Percentiles rank a stretch among this genome's conserved stretches.
Evolutionary conservation across 495 filamentous ascomycete species (phyloP).

Genomic region (Penicillium egyptiacum): DNA sequence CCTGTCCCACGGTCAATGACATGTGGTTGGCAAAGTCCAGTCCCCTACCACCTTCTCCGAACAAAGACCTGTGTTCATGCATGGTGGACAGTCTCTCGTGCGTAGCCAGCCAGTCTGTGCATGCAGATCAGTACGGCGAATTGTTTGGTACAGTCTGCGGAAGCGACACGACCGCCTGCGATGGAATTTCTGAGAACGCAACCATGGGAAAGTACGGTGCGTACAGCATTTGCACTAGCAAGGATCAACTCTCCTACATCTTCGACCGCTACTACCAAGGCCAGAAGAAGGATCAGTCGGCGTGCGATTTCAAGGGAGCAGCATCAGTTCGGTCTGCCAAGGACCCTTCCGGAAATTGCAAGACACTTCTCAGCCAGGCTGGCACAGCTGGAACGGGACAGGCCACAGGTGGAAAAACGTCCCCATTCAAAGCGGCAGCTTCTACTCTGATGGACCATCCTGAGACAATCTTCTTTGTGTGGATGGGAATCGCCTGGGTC

Average conservation of each 20-base stretch:
- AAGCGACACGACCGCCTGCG: conserved; percentile 53
- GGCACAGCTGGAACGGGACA: conserved; percentile 60
- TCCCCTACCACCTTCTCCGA: conserved; percentile 76
- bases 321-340: conserved; percentile 53
- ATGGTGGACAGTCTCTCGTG: conserved; percentile 72
- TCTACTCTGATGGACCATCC: too few relatives aligned
- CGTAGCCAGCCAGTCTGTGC: conserved; percentile 52
- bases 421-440: conserved; percentile 24
- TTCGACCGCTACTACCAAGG: conserved; percentile 75
- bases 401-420: conserved; percentile 32
- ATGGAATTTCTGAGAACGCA: conserved; percentile 68
- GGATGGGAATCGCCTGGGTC: too few relatives aligned
- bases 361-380: conserved; percentile 55
- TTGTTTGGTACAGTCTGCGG: conserved; percentile 79
- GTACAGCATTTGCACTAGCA: conserved; percentile 77
- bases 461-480: too few relatives aligned
- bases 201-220: conserved; percentile 76
- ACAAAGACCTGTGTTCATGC: conserved; percentile 75
- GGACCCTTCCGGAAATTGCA: conserved; percentile 52
- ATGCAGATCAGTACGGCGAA: conserved; percentile 53
- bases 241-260: conserved; percentile 75
- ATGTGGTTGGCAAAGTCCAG: conserved; percentile 66
- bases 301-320: conserved; percentile 78
- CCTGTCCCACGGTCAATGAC: conserved; percentile 64
- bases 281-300: conserved; percentile 44